phyloP scores from a whole-genome alignment of 768 basidiomycete genomes.

The Kwoniella dejecticola region DNA sequence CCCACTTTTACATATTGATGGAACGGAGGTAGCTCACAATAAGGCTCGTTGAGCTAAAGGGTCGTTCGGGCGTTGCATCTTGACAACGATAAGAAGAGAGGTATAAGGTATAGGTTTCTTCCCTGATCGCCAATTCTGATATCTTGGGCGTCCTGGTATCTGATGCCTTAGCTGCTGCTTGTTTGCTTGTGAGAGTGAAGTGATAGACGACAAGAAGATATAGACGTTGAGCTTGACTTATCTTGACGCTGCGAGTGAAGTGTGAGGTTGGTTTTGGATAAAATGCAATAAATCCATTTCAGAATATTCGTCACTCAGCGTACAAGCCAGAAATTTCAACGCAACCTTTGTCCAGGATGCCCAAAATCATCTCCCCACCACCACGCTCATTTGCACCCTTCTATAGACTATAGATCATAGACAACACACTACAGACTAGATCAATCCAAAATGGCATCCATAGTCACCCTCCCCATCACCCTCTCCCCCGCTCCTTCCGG shows the following conservation, averaged over 20 bases:
- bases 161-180: no score
- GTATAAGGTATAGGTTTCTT: no score
- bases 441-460: constrained; percentile 41
- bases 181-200: no score
- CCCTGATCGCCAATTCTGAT: no score
- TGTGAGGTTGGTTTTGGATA: constrained; percentile 17
- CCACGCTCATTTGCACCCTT: background rate
- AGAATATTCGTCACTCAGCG: constrained; percentile 6
- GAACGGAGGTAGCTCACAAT: constrained; percentile 51
- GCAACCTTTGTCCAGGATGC: no score
- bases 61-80: constrained; percentile 50
- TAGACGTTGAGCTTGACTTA: no score
- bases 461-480: constrained; percentile 58
- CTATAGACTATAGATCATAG: background rate
- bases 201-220: no score
- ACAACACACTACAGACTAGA: constrained; percentile 5
- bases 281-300: constrained; percentile 21
- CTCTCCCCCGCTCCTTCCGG: constrained; percentile 59
- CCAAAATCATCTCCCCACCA: background rate
- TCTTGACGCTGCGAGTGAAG: background rate
- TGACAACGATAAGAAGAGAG: constrained; percentile 7
- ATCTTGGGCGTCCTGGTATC: no score
- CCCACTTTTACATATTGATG: no score
- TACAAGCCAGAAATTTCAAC: constrained; percentile 15
- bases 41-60: constrained; percentile 49